Conservation (phyloP, 2,329 filamentous ascomycete species). For the Leptographium wingfieldii region DNA sequence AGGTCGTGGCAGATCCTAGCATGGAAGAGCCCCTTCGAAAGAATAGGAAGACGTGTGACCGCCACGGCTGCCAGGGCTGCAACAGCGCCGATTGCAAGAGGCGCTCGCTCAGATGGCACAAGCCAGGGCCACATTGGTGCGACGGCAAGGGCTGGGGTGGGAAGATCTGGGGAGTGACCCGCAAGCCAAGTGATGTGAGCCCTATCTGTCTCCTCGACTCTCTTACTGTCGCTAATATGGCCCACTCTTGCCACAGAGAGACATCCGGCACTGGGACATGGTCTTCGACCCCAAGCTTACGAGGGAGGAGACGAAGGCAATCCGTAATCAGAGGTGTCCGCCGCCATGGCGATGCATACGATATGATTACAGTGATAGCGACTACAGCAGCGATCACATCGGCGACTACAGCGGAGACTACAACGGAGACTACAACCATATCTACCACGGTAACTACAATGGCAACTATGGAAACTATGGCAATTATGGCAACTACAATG, state of each 20-base stretch:
- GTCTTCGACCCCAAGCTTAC: slow-evolving; percentile 8
- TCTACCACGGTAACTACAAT: too few relatives aligned
- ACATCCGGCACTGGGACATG: slow-evolving; percentile 5
- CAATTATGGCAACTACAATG: not conserved
- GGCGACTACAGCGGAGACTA: not conserved
- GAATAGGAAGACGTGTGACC: not conserved
- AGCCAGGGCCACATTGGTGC: slow-evolving; percentile 10
- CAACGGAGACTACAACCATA: too few relatives aligned
- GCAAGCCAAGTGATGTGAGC: slow-evolving; percentile 5
- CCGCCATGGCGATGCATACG: not conserved
- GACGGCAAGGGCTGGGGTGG: slow-evolving; percentile 12
- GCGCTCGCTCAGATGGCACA: not conserved
- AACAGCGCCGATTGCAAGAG: not conserved
- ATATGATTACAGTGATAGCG: not conserved
- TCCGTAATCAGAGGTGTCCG: not conserved
- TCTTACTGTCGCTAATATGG: not conserved
- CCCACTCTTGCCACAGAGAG: not conserved
- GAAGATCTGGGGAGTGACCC: slow-evolving; percentile 8
- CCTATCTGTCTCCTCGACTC: not conserved
- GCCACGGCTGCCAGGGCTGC: not conserved
- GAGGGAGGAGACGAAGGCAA: not conserved
- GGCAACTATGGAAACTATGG: not conserved
- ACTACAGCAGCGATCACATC: not conserved
- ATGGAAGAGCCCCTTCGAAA: not conserved
- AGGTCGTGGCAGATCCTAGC: too few relatives aligned